Conservation (phyloP, 1,139 yeast genomes). For the Spencermartinsiella ligniputridi region DNA sequence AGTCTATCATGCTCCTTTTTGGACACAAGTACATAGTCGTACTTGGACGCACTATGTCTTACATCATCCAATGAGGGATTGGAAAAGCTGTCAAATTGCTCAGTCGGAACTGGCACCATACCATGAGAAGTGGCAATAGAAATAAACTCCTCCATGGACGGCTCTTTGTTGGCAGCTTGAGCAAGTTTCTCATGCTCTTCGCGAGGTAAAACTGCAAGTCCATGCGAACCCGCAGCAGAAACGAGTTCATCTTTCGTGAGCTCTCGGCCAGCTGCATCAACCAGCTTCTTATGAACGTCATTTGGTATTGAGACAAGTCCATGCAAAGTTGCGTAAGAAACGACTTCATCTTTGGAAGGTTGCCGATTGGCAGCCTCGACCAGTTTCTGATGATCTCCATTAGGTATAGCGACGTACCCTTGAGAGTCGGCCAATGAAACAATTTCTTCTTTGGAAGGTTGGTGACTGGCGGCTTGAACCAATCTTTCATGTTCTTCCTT, state of each 20-base stretch:
- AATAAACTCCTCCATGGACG: slow-evolving; percentile 14
- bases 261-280: slow-evolving; percentile 8
- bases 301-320: slow-evolving; percentile 14
- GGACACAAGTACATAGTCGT: slow-evolving; percentile 38
- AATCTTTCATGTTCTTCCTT: slow-evolving; percentile 19
- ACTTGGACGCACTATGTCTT: slow-evolving; percentile 8
- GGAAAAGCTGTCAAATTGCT: background rate
- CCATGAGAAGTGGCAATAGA: slow-evolving; percentile 8
- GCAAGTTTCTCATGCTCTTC: slow-evolving; percentile 28
- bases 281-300: slow-evolving; percentile 10
- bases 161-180: slow-evolving; percentile 14
- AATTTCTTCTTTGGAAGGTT: slow-evolving; percentile 23
- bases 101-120: slow-evolving; percentile 15
- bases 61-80: slow-evolving; percentile 23
- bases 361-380: slow-evolving; percentile 26
- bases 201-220: slow-evolving; percentile 27
- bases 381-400: slow-evolving; percentile 26
- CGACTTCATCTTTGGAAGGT: slow-evolving; percentile 15
- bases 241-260: slow-evolving; percentile 23
- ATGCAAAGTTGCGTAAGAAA: slow-evolving; percentile 5
- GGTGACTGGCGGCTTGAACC: slow-evolving; percentile 14
- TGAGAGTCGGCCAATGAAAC: slow-evolving; percentile 22
- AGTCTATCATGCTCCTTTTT: slow-evolving; percentile 19
- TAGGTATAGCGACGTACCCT: slow-evolving; percentile 30
- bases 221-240: slow-evolving; percentile 19